Evolutionary conservation across 139 green algal species (phyloP), one percentile per base, ranked within the genome.

Genomic region (Micractinium conductrix): DNA sequence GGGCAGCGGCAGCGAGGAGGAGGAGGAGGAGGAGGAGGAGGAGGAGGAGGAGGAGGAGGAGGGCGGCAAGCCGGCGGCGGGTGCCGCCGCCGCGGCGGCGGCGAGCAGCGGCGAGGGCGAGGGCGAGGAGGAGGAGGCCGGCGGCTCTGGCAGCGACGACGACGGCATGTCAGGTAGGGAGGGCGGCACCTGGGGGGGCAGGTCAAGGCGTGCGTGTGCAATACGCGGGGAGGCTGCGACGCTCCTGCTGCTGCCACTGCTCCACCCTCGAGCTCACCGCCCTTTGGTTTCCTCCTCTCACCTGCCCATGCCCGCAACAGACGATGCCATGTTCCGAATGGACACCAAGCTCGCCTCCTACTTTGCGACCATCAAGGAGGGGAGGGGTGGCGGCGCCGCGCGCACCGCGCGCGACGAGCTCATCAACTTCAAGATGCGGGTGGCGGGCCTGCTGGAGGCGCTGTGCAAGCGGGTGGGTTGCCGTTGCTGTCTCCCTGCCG

Each of bases 291-390:
- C 2, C 37, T 40, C 5, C 37, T 4, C 4, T 50, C 35, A 6
- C 28, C 22, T 76, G 28, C 4, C 40, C 2, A 8, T 74, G 7
- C 35, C 7, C 21, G 21, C 43, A 70, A 88, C 92, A 74, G 92
- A 95, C 53, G 92, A 94, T 37, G 87, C 86, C 5, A 97, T 97
- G 94, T 93, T 95, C 80, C 62, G 84, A 1, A 92, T 97, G 91
- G 94, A 97, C 81, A 86, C 81, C n/a, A 90, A 92, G 79, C 80
- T 96, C 43, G 91, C 89, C 4, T 92, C 91, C 28, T 91, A 90
- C 62, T 90, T 94, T 76, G 63, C 87, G 17, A 78, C 63, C 17
- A 82, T 91, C 40, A 83, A 79, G 55, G 80, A 90, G 37, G 83
- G 75, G 21, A 85, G 87, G 55, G 89, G 78, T 14, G 67, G 45